Percentiles rank a stretch among this genome's conserved stretches.
These are phyloP conservation scores for Platismatia glauca DNA, from an alignment of 495 filamentous ascomycete genomes.

Conservation along the genomic window DNA sequence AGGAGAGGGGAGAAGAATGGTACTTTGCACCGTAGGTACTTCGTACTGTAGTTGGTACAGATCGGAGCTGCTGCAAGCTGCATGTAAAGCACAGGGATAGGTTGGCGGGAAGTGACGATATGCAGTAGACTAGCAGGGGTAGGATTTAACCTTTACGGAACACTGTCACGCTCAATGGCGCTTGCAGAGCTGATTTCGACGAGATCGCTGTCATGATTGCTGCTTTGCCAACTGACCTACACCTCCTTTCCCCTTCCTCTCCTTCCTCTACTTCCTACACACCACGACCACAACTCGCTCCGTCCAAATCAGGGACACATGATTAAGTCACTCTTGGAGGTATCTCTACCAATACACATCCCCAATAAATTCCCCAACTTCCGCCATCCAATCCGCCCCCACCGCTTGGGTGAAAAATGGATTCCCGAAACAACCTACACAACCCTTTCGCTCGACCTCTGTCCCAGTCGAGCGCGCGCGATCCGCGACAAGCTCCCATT, in stretches of 20 bases:
- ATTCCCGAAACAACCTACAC: constrained; percentile 13
- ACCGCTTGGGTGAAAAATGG: constrained; percentile 8
- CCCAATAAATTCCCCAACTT: neutral
- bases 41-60: too few species aligned
- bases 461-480: constrained; percentile 13
- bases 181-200: neutral
- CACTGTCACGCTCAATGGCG: constrained; percentile 1
- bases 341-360: neutral
- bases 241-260: neutral
- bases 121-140: neutral
- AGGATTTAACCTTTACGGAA: neutral
- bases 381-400: neutral
- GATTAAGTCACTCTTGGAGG: too few species aligned
- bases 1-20: too few species aligned
- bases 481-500: constrained; percentile 19
- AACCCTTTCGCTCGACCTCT: constrained; percentile 16
- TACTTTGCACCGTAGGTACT: too few species aligned
- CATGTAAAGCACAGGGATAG: neutral
- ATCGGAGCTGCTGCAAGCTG: too few species aligned
- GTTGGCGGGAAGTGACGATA: neutral
- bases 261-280: neutral
- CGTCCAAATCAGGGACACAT: too few species aligned
- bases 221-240: neutral
- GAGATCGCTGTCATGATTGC: neutral
- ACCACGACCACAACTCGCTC: neutral